phyloP scores from a whole-genome alignment of 345 rosid genomes.

The Microcos paniculata region DNA sequence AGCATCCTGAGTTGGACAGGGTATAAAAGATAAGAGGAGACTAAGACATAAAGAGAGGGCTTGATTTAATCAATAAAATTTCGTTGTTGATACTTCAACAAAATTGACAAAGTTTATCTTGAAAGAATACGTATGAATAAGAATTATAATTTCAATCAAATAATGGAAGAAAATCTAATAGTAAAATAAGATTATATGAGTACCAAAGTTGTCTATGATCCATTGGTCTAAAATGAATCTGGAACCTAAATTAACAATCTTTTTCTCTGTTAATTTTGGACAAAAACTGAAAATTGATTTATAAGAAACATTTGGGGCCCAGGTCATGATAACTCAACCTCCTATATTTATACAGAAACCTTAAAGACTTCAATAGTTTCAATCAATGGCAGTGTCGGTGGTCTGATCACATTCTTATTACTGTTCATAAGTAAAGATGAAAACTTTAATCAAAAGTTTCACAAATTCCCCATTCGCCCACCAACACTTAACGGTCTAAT shows the following conservation, averaged over 20 bases:
- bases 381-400: not conserved
- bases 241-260: not conserved
- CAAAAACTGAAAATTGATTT: not conserved
- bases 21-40: not conserved
- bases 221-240: not conserved
- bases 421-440: not conserved
- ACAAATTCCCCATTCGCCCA: not conserved
- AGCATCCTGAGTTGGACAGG: not conserved
- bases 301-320: not conserved
- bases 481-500: not conserved
- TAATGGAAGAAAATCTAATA: no score
- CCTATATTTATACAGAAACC: not conserved
- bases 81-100: not conserved
- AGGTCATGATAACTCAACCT: not conserved
- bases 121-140: no score
- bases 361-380: not conserved
- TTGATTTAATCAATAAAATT: not conserved
- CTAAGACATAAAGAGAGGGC: not conserved
- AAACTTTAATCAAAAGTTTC: slow-evolving; percentile 1
- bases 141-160: no score
- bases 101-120: no score
- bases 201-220: no score
- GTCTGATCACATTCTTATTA: not conserved
- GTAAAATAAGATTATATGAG: no score
- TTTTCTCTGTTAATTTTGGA: not conserved